Conservation (phyloP, 768 basidiomycete species). For the Tulasnella sp. region DNA sequence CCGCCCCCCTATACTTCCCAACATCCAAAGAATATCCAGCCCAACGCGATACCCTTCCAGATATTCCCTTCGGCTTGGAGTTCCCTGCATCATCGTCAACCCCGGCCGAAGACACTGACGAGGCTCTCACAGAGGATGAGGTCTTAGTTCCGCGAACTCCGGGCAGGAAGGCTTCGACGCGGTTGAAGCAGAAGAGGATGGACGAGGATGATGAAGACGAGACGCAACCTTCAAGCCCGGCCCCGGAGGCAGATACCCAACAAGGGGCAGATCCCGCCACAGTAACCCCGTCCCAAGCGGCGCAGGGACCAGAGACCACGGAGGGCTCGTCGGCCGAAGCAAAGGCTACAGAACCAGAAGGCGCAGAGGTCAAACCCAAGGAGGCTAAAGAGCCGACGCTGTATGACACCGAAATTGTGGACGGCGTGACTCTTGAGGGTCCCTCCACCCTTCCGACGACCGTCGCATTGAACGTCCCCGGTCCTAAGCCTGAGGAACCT, state of each 20-base stretch:
- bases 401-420: background rate
- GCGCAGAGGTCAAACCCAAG: background rate
- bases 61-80: background rate
- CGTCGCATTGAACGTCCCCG: background rate
- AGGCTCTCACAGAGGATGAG: background rate
- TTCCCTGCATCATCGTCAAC: background rate
- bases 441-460: background rate
- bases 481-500: background rate
- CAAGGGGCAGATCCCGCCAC: background rate
- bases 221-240: no score
- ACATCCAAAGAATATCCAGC: conserved; percentile 1
- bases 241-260: no score
- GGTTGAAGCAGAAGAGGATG: background rate
- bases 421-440: background rate
- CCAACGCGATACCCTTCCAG: background rate
- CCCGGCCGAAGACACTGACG: background rate
- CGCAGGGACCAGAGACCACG: no score
- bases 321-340: no score
- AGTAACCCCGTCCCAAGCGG: no score
- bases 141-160: background rate
- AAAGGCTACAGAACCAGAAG: background rate
- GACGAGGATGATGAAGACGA: background rate
- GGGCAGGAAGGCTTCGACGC: background rate
- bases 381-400: background rate
- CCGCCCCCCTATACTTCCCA: background rate